Base-by-base conservation (phyloP, 176 grass and related monocot species). In the Tillandsia leiboldiana region DNA sequence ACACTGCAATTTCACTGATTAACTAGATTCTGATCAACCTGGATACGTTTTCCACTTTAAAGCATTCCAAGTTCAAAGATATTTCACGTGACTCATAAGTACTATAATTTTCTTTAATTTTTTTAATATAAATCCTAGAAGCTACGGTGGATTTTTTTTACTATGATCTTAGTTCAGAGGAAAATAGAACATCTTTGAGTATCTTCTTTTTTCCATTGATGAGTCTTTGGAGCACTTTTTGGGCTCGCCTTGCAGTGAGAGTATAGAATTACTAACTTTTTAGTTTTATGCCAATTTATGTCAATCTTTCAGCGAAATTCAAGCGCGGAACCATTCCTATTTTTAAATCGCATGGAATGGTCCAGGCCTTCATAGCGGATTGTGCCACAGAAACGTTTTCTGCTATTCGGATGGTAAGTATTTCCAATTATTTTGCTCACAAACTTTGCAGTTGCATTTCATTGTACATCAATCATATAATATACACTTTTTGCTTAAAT, bases 281-380 rank as follows among this genome's bases (percentile, higher is more conserved):
- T 13, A 67, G 12, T 67, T 67, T 49, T 47, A 3, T 15, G n/a
- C 33, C 33, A 42, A 42, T 42, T 42, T 6, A 42, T 42, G 33
- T 42, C 33, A 42, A 42, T 48, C 15, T 13, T 79, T 80, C 83
- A 96, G 93, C 93, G 79, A 70, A 92, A 79, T 96, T 96, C 76
- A 96, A 96, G 86, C 87, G 93, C 74, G 92, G 89, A 66, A 90
- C 86, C 78, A 79, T 96, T 76, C 93, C 93, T 13, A 89, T 81
- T 51, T 96, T 92, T 72, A 81, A 90, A 88, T 92, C 83, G 28
- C 87, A 96, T 57, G 88, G 83, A 85, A 89, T 85, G 14, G 81
- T 84, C 66, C 89, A 96, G 92, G 93, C 86, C 66, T 81, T 20
- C 49, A 92, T 96, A 85, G 89, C 93, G 85, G 93, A 96, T 74